Conservation (phyloP, 2,329 filamentous ascomycete genomes). For the Arthrobotrys megalospora region DNA sequence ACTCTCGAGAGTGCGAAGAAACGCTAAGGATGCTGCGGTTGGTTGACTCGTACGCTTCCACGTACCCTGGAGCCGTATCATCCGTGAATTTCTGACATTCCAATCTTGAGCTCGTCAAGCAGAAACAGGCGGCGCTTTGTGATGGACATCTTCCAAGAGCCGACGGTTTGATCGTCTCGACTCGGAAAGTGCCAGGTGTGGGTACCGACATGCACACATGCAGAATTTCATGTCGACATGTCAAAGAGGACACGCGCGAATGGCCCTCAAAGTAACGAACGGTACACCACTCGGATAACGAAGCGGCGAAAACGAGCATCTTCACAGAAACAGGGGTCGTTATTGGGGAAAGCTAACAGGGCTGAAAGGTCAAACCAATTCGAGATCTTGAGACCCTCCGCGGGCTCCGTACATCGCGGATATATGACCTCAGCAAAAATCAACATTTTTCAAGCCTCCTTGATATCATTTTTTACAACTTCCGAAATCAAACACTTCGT, state of each 20-base stretch:
- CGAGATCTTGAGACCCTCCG: conserved; percentile 18
- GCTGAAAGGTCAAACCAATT: conserved; percentile 32
- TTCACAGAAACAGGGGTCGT: conserved; percentile 36
- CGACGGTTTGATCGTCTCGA: conserved; percentile 42
- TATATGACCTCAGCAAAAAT: background rate
- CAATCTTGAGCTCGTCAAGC: conserved; percentile 32
- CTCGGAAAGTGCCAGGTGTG: conserved; percentile 50
- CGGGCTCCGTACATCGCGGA: background rate
- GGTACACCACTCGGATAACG: conserved; percentile 2
- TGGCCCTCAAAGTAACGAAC: conserved; percentile 13
- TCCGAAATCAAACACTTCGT: conserved; percentile 31
- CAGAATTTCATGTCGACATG: conserved; percentile 32
- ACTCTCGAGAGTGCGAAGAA: conserved; percentile 32
- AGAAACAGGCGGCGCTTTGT: conserved; percentile 28
- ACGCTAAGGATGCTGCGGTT: conserved; percentile 49
- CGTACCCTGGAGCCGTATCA: conserved; percentile 46
- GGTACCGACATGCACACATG: conserved; percentile 28
- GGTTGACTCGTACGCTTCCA: conserved; percentile 43
- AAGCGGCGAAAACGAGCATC: conserved; percentile 19
- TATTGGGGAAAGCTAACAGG: conserved; percentile 31
- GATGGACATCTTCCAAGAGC: conserved; percentile 28
- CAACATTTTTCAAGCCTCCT: background rate
- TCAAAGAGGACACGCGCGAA: conserved; percentile 41
- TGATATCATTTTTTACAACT: conserved; percentile 16
- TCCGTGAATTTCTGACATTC: conserved; percentile 52